phyloP scores from a whole-genome alignment of 495 filamentous ascomycete species.

The Trichoderma reesei region DNA sequence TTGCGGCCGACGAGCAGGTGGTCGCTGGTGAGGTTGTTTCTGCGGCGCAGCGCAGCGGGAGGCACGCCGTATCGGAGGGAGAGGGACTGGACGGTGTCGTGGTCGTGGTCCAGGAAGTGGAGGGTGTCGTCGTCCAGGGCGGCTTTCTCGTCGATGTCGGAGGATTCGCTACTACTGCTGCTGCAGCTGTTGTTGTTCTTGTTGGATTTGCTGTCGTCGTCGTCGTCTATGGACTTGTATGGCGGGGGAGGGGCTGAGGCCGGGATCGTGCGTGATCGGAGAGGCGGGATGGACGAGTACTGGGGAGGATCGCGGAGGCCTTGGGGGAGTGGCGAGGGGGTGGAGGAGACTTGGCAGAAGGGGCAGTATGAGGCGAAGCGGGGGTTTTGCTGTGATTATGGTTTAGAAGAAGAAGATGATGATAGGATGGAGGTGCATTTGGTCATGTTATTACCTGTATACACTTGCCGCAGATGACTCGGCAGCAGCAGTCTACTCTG shows the following conservation, averaged over 20 bases:
- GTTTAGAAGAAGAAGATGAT: neutral
- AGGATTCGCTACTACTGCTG: neutral
- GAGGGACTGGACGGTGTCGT: slow-evolving; percentile 54
- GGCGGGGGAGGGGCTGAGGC: slow-evolving; percentile 29
- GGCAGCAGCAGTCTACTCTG: slow-evolving; percentile 51
- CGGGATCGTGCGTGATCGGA: slow-evolving; percentile 17
- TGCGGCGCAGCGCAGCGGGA: slow-evolving; percentile 38
- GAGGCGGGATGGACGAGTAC: slow-evolving; percentile 36
- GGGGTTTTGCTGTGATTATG: slow-evolving; percentile 43
- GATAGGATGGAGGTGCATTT: neutral
- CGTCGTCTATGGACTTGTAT: slow-evolving; percentile 21
- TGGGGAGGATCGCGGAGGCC: slow-evolving; percentile 48
- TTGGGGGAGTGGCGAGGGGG: slow-evolving; percentile 40
- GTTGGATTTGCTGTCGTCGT: neutral
- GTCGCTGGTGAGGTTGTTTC: slow-evolving; percentile 56
- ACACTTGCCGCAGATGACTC: slow-evolving; percentile 60
- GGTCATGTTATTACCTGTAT: slow-evolving; percentile 35
- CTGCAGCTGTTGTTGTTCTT: no score
- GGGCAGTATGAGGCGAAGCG: slow-evolving; percentile 63
- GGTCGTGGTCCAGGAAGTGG: slow-evolving; percentile 54
- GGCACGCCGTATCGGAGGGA: slow-evolving; percentile 60
- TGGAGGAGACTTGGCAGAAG: slow-evolving; percentile 39
- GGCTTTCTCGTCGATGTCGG: neutral
- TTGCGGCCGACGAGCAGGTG: slow-evolving; percentile 55
- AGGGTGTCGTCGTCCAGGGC: slow-evolving; percentile 46